Conservation (phyloP, 495 filamentous ascomycete genomes). For the Talaromyces trachyspermus region DNA sequence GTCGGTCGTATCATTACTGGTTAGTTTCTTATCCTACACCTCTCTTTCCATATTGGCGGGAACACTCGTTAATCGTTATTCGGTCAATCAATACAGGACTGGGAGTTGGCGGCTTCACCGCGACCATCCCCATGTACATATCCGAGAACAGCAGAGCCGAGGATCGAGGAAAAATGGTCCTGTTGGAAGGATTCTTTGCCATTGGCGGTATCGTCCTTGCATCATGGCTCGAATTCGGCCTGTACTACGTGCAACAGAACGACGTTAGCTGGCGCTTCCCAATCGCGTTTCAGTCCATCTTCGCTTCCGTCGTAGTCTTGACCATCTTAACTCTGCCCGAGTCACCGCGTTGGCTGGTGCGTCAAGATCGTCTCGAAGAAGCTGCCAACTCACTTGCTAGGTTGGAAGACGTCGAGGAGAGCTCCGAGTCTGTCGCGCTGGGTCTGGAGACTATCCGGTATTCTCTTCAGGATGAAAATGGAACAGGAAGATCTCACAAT, state of each 20-base stretch:
- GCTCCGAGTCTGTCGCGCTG: conserved; percentile 43
- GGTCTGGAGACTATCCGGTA: conserved; percentile 60
- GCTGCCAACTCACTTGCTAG: conserved; percentile 48
- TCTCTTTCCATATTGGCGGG: neutral
- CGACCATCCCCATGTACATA: conserved; percentile 49
- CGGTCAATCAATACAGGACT: too few species aligned
- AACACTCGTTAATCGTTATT: neutral
- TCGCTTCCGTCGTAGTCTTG: conserved; percentile 45
- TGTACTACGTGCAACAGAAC: conserved; percentile 47
- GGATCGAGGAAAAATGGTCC: conserved; percentile 56
- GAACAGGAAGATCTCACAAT: conserved; percentile 14
- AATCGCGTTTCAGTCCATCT: conserved; percentile 54
- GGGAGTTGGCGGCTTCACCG: conserved; percentile 51
- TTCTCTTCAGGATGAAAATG: conserved; percentile 52
- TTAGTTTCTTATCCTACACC: neutral
- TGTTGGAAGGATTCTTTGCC: conserved; percentile 57
- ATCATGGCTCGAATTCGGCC: conserved; percentile 55
- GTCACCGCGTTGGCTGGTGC: conserved; percentile 58
- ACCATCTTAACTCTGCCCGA: conserved; percentile 53
- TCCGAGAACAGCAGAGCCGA: conserved; percentile 58
- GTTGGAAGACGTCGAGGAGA: conserved; percentile 37
- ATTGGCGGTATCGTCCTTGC: conserved; percentile 53
- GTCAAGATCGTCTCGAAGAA: conserved; percentile 48
- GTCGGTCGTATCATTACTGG: conserved; percentile 11
- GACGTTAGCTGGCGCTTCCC: conserved; percentile 58